Conservation (phyloP, 2,329 filamentous ascomycete genomes). For the Incumbomyces lentus region DNA sequence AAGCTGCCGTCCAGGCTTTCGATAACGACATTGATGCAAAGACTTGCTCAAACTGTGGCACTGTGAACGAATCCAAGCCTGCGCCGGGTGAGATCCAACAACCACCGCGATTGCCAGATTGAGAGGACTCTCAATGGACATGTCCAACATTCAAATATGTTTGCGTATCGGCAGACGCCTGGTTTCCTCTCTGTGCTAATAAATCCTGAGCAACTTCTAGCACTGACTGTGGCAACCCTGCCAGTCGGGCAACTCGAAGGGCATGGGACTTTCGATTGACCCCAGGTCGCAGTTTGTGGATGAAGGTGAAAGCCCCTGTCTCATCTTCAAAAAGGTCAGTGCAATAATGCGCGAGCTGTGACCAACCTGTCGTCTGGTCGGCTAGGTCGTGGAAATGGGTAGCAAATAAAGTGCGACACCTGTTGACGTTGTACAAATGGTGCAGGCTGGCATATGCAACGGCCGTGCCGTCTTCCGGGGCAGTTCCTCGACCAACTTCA, state of each 20-base stretch:
- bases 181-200: not conserved
- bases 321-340: slow-evolving; percentile 74
- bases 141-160: too few species aligned
- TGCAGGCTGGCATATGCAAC: slow-evolving; percentile 82
- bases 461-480: slow-evolving; percentile 80
- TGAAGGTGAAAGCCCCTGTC: slow-evolving; percentile 65
- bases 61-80: slow-evolving; percentile 50
- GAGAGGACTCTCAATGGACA: not conserved
- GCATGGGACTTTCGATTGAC: slow-evolving; percentile 84
- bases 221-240: slow-evolving; percentile 65
- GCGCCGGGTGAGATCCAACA: slow-evolving; percentile 33
- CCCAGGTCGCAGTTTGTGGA: slow-evolving; percentile 70
- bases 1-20: slow-evolving; percentile 77
- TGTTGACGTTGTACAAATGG: slow-evolving; percentile 68
- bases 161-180: too few species aligned
- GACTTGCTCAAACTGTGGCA: slow-evolving; percentile 67
- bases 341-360: slow-evolving; percentile 64
- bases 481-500: slow-evolving; percentile 89
- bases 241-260: slow-evolving; percentile 82
- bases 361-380: slow-evolving; percentile 57
- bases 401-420: slow-evolving; percentile 75
- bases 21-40: slow-evolving; percentile 58
- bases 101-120: slow-evolving; percentile 26
- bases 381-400: slow-evolving; percentile 86
- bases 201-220: slow-evolving; percentile 51